Base-by-base conservation (phyloP, 73 alveolate genomes). In the Durusdinium trenchii region DNA sequence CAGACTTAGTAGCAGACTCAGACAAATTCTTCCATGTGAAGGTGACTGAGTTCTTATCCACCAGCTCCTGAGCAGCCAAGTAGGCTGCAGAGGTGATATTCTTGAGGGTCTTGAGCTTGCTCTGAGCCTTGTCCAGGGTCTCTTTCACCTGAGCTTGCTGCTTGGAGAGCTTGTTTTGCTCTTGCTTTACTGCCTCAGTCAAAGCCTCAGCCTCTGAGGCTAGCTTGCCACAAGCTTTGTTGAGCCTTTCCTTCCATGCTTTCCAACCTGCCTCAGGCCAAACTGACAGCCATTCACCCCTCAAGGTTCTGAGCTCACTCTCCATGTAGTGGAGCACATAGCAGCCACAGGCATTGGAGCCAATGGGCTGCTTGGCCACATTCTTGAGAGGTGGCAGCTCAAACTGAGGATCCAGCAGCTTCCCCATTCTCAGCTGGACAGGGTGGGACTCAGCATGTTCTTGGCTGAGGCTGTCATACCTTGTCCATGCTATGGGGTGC, bases 311-410 rank as follows among this genome's bases (percentile, higher is more conserved):
- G 52, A 73, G 6, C 36, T 73, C 84, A 6, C 36, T 6, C 84
- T 73, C 84, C 84, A 73, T 73, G 45, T n/a, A 73, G 51, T 32
- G 52, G 26, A 73, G 30, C 52, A 73, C 84, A 73, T 73, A 73
- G 84, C 18, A 73, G 30, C 84, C 84, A n/a, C 84, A 73, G 47
- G 30, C 36, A 32, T 36, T 32, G 47, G 52, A 36, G 52, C 84
- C 84, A 32, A 6, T 30, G 3, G 47, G 47, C 84, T 73, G 84
- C 6, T 12, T 38, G 26, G 51, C 84, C 3, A 6, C 4, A 51
- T 73, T 73, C 36, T 28, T 28, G 52, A 5, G 16, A 20, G 18
- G 47, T 5, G 84, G 84, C 32, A 73, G 84, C 52, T 38, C 30
- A n/a, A 73, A 73, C 51, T 73, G 18, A 28, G 84, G 48, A n/a